These are phyloP conservation scores for Fusarium subtropicale DNA, from an alignment of 2,329 filamentous ascomycete species.

Conservation along the genomic window DNA sequence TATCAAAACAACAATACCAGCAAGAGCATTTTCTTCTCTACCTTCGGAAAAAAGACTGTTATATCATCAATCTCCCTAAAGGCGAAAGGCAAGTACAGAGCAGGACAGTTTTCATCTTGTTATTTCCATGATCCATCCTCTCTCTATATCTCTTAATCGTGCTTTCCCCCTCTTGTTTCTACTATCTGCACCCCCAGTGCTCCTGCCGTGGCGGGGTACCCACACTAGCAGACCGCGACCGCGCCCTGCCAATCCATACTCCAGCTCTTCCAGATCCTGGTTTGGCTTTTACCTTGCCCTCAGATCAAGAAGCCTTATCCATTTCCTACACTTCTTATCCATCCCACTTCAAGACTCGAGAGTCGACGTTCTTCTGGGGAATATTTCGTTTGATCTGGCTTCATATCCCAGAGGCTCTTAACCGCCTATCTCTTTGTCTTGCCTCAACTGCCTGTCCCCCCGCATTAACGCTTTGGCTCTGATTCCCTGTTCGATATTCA, in stretches of 20 bases:
- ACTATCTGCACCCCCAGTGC: constrained; percentile 39
- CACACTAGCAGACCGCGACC: constrained; percentile 52
- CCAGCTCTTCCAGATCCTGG: constrained; percentile 44
- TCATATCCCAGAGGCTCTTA: constrained; percentile 21
- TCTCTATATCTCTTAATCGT: background rate
- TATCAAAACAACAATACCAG: background rate
- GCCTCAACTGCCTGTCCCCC: background rate
- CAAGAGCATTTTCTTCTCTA: background rate
- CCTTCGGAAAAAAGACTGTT: background rate
- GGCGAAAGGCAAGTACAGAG: background rate
- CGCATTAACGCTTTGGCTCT: constrained; percentile 22
- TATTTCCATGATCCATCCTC: background rate
- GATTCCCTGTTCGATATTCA: constrained; percentile 24
- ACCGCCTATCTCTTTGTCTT: constrained; percentile 26
- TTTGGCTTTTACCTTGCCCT: constrained; percentile 25
- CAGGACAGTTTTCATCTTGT: background rate
- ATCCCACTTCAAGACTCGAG: constrained; percentile 38
- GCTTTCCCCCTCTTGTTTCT: constrained; percentile 19
- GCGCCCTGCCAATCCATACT: constrained; percentile 51
- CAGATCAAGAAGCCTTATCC: constrained; percentile 38
- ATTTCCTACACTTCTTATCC: constrained; percentile 40
- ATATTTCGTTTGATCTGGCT: constrained; percentile 25
- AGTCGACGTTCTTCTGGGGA: constrained; percentile 33
- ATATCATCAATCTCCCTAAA: background rate
- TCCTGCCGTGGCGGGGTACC: constrained; percentile 49